Conservation (phyloP, 108 stramenopile genomes). For the Craspedostauros australis region DNA sequence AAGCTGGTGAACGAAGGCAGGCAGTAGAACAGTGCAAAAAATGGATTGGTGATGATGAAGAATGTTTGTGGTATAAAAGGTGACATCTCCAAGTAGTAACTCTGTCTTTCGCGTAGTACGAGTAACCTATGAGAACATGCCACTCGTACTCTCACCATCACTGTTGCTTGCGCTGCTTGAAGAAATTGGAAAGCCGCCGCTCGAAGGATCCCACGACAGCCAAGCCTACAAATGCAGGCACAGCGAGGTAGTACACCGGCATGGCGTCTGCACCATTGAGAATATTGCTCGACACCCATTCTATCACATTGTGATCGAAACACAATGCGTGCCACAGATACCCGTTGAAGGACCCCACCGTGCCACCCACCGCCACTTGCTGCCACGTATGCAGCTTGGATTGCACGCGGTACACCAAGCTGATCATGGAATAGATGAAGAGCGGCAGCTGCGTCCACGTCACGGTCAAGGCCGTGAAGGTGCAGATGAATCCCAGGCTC, state of each 20-base stretch:
- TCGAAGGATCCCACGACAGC: constrained; percentile 74
- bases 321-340: constrained; percentile 48
- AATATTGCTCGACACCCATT: constrained; percentile 22
- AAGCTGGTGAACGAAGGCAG: no score
- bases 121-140: no score
- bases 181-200: constrained; percentile 38
- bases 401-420: constrained; percentile 59
- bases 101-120: not conserved
- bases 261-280: constrained; percentile 52
- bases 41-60: not conserved
- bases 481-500: constrained; percentile 80
- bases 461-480: constrained; percentile 25
- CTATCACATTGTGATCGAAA: constrained; percentile 24
- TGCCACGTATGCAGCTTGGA: constrained; percentile 56
- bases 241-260: constrained; percentile 34
- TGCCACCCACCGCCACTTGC: constrained; percentile 62
- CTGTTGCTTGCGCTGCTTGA: not conserved
- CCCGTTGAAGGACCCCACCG: constrained; percentile 55
- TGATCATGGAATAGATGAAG: constrained; percentile 37
- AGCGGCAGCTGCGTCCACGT: constrained; percentile 22
- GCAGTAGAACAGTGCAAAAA: constrained; percentile 11
- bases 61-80: not conserved
- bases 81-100: not conserved
- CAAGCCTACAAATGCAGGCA: constrained; percentile 63
- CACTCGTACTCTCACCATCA: no score